phyloP scores from a whole-genome alignment of 2,329 filamentous ascomycete genomes.

The Graphium sp. region DNA sequence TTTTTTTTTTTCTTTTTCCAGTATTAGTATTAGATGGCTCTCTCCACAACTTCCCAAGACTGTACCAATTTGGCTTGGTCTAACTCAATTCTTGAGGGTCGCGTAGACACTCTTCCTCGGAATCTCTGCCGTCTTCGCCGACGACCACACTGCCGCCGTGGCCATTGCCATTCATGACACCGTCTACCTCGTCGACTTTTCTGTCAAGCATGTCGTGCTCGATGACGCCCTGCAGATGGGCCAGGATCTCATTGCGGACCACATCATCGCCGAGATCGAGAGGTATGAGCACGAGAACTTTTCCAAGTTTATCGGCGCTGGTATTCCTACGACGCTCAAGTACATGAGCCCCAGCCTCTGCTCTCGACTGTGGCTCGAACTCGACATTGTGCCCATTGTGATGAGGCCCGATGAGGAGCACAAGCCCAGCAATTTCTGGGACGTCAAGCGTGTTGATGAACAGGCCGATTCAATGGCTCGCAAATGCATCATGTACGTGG shows the following conservation, averaged over 20 bases:
- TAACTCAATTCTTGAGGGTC: not conserved
- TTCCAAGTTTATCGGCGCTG: slow-evolving; percentile 60
- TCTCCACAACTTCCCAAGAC: not conserved
- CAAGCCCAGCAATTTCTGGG: slow-evolving; percentile 27
- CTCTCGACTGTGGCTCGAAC: slow-evolving; percentile 55
- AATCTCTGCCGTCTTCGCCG: slow-evolving; percentile 36
- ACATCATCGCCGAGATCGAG: slow-evolving; percentile 37
- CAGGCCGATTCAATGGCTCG: slow-evolving; percentile 68
- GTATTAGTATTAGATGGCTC: no score
- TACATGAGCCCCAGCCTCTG: slow-evolving; percentile 47
- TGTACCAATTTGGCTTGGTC: no score
- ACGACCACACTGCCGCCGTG: slow-evolving; percentile 36
- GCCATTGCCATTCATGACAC: slow-evolving; percentile 58
- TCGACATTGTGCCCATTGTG: slow-evolving; percentile 60
- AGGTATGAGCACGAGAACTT: slow-evolving; percentile 47
- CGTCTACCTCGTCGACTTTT: slow-evolving; percentile 59
- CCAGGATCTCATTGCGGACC: slow-evolving; percentile 36
- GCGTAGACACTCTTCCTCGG: slow-evolving; percentile 43
- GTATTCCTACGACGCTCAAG: slow-evolving; percentile 44
- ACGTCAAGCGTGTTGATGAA: slow-evolving; percentile 51
- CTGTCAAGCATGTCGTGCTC: slow-evolving; percentile 38
- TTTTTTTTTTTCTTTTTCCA: no score
- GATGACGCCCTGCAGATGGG: slow-evolving; percentile 19
- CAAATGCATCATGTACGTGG: slow-evolving; percentile 54
- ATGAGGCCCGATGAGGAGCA: slow-evolving; percentile 30